phyloP scores from a whole-genome alignment of 106 monocot genomes.

The Dioscorea dumetorum region DNA sequence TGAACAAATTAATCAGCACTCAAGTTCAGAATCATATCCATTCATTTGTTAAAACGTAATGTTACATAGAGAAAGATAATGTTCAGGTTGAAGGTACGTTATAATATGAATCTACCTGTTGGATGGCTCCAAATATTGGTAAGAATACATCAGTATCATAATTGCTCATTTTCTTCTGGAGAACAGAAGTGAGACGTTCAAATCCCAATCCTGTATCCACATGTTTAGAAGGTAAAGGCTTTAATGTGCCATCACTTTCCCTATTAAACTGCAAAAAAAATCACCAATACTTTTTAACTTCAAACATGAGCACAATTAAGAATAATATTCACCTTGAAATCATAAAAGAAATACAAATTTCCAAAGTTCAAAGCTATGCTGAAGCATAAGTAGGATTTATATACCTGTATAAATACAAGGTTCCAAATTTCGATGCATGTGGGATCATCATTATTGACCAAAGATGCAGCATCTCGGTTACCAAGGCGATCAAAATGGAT shows the following conservation, averaged over 20 bases:
- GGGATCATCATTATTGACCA: conserved; percentile 97
- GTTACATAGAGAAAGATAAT: too few relatives aligned
- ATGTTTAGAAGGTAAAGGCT: conserved; percentile 75
- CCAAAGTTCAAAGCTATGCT: too few relatives aligned
- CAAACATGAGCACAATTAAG: not conserved
- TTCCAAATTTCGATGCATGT: conserved; percentile 99
- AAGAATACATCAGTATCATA: conserved; percentile 93
- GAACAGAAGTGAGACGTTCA: conserved; percentile 85
- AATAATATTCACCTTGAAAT: not conserved
- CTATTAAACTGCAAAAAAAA: conserved; percentile 67
- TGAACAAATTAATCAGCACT: not conserved
- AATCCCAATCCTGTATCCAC: conserved; percentile 96
- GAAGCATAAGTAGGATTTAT: not conserved
- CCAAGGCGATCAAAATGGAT: conserved; percentile 96
- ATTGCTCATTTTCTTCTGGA: conserved; percentile 94
- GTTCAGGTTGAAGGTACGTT: not conserved
- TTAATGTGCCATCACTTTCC: conserved; percentile 75
- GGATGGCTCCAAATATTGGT: conserved; percentile 87
- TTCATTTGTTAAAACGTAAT: too few relatives aligned
- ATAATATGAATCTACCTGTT: conserved; percentile 36
- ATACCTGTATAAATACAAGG: conserved; percentile 97
- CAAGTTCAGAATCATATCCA: too few relatives aligned
- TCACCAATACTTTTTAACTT: not conserved
- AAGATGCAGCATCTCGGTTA: conserved; percentile 74
- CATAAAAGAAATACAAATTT: too few relatives aligned